These are phyloP conservation scores for Exidia glandulosa DNA, from an alignment of 768 basidiomycete species.

Conservation along the genomic window DNA sequence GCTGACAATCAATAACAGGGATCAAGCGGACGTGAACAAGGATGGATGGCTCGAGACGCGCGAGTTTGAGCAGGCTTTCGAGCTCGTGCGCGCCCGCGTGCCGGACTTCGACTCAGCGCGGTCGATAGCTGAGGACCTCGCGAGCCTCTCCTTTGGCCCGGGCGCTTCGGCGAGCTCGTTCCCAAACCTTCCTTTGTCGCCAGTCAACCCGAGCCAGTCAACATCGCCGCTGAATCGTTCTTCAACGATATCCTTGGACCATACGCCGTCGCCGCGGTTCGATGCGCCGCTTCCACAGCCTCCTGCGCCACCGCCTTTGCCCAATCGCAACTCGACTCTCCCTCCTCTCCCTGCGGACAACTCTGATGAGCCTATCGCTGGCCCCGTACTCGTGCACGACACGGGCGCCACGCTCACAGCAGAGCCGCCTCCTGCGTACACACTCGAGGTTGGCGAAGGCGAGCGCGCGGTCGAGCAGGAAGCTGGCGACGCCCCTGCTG, in stretches of 20 bases:
- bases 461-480: neutral
- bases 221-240: too few species aligned
- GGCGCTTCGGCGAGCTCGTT: neutral
- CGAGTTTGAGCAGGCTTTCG: neutral
- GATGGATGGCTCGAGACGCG: neutral
- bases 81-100: neutral
- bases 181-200: neutral
- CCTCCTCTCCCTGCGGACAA: neutral
- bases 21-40: neutral
- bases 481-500: too few species aligned
- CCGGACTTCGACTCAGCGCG: neutral
- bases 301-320: neutral
- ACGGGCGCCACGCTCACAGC: neutral
- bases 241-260: too few species aligned
- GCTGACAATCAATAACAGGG: too few species aligned
- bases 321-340: neutral
- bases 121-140: neutral
- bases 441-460: neutral
- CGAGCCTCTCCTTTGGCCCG: neutral
- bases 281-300: too few species aligned
- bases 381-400: neutral
- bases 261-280: too few species aligned
- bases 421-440: neutral
- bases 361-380: neutral
- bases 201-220: too few species aligned